A percentile compares a stretch with the other conserved stretches of the same genome.
These are phyloP conservation scores for Claviceps sp. DNA, from an alignment of 2,329 filamentous ascomycete species.

Conservation along the genomic window DNA sequence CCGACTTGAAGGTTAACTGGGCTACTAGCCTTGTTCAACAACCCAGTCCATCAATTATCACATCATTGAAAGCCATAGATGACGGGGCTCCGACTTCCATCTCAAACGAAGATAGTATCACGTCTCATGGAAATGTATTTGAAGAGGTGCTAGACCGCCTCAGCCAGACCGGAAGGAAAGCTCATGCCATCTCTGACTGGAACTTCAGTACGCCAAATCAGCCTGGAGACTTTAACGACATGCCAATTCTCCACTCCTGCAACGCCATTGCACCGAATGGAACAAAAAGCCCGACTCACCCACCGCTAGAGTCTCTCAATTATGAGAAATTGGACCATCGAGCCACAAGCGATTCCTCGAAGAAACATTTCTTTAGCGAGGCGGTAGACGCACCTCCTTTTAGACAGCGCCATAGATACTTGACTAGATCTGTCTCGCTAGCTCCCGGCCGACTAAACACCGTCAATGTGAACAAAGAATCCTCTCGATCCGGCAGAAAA, in stretches of 20 bases:
- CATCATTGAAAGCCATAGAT: constrained; percentile 6
- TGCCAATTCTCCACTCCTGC: constrained; percentile 13
- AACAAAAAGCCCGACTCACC: constrained; percentile 8
- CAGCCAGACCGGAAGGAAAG: background rate
- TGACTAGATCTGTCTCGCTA: constrained; percentile 5
- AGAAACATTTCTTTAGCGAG: background rate
- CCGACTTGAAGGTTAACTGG: background rate
- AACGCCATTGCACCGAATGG: constrained; percentile 9
- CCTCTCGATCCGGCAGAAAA: background rate
- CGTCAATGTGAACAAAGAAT: background rate
- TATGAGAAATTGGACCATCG: background rate
- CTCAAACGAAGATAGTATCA: background rate
- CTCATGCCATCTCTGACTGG: too few species aligned
- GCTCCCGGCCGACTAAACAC: background rate
- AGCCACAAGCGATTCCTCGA: background rate
- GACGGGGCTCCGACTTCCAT: constrained; percentile 3
- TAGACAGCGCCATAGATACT: constrained; percentile 1
- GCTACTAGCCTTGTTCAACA: background rate
- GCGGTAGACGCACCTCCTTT: background rate
- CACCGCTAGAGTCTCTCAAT: constrained; percentile 15
- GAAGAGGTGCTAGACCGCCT: constrained; percentile 6
- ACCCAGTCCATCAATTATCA: constrained; percentile 15
- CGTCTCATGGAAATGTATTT: background rate
- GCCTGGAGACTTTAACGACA: background rate
- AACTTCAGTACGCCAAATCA: background rate